Percentiles rank a stretch among this genome's conserved stretches.
Evolutionary conservation across 2,329 filamentous ascomycete species (phyloP).

Genomic region (Leptoxyphium fumago): DNA sequence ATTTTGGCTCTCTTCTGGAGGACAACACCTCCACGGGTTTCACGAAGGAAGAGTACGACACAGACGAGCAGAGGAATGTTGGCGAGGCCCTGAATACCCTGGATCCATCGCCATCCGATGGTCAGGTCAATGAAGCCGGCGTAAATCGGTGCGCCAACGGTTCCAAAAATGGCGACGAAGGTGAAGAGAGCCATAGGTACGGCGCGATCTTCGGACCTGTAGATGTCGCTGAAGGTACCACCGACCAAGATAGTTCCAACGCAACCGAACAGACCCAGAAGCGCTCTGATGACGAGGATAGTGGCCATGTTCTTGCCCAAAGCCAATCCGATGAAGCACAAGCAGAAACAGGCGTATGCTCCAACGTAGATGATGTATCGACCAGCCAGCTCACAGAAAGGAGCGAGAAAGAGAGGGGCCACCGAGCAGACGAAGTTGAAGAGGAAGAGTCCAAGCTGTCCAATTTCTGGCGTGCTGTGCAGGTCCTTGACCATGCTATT

Average conservation of each 20-base stretch:
- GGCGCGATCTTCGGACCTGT: constrained; percentile 29
- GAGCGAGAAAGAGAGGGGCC: constrained; percentile 33
- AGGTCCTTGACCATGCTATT: constrained; percentile 31
- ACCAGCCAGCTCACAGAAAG: constrained; percentile 36
- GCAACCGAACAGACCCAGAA: constrained; percentile 36
- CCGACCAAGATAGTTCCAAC: constrained; percentile 37
- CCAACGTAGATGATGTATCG: constrained; percentile 33
- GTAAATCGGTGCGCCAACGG: constrained; percentile 39
- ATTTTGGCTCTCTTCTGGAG: constrained; percentile 34
- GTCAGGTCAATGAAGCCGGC: constrained; percentile 39
- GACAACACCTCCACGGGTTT: constrained; percentile 33
- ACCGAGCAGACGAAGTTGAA: constrained; percentile 37
- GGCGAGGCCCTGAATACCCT: constrained; percentile 38
- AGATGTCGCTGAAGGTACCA: constrained; percentile 37
- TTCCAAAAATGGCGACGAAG: constrained; percentile 37
- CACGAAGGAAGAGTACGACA: constrained; percentile 30
- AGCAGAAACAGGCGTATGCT: constrained; percentile 30
- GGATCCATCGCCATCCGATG: constrained; percentile 39
- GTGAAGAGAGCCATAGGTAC: constrained; percentile 35
- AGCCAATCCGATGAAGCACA: constrained; percentile 35
- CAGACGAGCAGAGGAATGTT: constrained; percentile 35
- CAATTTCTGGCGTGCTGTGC: constrained; percentile 26
- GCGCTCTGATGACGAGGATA: constrained; percentile 31
- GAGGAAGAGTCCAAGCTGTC: constrained; percentile 35
- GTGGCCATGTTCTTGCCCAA: constrained; percentile 35